These are phyloP conservation scores for Malassezia globosa DNA, from an alignment of 1,284 basidiomycete species.

Conservation along the genomic window DNA sequence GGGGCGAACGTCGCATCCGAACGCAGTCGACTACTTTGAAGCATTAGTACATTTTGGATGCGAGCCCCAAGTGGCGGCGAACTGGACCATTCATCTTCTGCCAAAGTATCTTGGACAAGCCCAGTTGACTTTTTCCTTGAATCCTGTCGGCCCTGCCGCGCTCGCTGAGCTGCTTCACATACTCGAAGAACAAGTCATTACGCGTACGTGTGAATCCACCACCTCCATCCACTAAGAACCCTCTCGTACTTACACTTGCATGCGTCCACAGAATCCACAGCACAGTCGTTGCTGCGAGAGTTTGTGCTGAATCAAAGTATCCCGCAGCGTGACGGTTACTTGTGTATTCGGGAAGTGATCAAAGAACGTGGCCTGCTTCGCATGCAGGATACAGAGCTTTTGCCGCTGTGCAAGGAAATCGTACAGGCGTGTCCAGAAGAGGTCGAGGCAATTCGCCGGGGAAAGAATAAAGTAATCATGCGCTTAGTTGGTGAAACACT, in stretches of 20 bases:
- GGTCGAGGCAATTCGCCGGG: slow-evolving; percentile 58
- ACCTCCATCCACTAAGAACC: too few relatives aligned
- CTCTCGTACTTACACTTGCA: too few relatives aligned
- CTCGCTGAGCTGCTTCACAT: slow-evolving; percentile 69
- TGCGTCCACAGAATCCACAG: slow-evolving; percentile 23
- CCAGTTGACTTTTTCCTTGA: slow-evolving; percentile 23
- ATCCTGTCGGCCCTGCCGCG: slow-evolving; percentile 49
- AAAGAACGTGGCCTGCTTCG: background rate
- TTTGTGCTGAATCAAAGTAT: slow-evolving; percentile 18
- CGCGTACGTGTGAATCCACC: slow-evolving; percentile 42
- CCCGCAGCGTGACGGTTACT: background rate
- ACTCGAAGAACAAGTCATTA: slow-evolving; percentile 59
- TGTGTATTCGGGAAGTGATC: slow-evolving; percentile 10
- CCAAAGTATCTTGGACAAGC: slow-evolving; percentile 29
- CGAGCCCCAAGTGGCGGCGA: slow-evolving; percentile 54
- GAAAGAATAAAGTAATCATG: slow-evolving; percentile 71
- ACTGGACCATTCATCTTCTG: slow-evolving; percentile 56
- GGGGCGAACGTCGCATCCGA: background rate
- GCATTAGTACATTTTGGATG: slow-evolving; percentile 20
- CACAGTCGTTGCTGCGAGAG: slow-evolving; percentile 34
- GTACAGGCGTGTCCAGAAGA: slow-evolving; percentile 62
- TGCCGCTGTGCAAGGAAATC: slow-evolving; percentile 55
- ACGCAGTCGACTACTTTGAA: slow-evolving; percentile 39
- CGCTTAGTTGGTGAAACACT: slow-evolving; percentile 81
- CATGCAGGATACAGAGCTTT: slow-evolving; percentile 19